Percentiles rank a stretch among this genome's conserved stretches.
These are phyloP conservation scores for Colletotrichum trifolii DNA, from an alignment of 2,329 filamentous ascomycete species.

Conservation along the genomic window DNA sequence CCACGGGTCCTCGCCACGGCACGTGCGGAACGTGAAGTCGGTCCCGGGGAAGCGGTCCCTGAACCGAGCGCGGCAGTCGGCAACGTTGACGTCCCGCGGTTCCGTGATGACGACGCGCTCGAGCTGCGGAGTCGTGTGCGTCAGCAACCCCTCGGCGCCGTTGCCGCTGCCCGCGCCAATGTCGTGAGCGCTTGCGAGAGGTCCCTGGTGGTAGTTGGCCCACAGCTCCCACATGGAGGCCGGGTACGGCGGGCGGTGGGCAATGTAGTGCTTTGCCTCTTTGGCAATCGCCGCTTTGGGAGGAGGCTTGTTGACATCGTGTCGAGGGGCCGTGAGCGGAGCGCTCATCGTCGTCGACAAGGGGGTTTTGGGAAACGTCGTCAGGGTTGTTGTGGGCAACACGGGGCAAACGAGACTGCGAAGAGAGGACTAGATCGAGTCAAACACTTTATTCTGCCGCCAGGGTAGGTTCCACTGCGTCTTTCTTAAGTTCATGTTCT, in stretches of 20 bases:
- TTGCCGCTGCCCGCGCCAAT: slow-evolving; percentile 18
- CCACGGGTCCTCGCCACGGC: slow-evolving; percentile 18
- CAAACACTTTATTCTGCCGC: too few species aligned
- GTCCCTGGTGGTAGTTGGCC: slow-evolving; percentile 16
- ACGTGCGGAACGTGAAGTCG: slow-evolving; percentile 13
- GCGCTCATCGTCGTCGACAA: slow-evolving; percentile 14
- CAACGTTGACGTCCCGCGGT: slow-evolving; percentile 13
- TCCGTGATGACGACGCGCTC: slow-evolving; percentile 26
- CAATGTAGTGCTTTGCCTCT: slow-evolving; percentile 25
- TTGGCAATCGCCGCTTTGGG: slow-evolving; percentile 14
- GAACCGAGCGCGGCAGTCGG: slow-evolving; percentile 15
- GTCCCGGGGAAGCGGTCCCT: slow-evolving; percentile 10
- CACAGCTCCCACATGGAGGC: slow-evolving; percentile 28
- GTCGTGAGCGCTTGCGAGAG: slow-evolving; percentile 16
- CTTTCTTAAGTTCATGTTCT: too few species aligned
- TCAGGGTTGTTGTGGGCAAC: too few species aligned
- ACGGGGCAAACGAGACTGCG: too few species aligned
- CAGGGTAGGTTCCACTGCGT: too few species aligned
- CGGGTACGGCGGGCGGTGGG: slow-evolving; percentile 24
- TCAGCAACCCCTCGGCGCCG: slow-evolving; percentile 16
- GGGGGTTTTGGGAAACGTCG: not conserved
- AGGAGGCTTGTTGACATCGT: not conserved
- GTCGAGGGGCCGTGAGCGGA: not conserved
- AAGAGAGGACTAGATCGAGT: too few species aligned
- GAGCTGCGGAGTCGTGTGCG: not conserved